Evolutionary conservation across 2,329 filamentous ascomycete species (phyloP).

Genomic region (Aspergillus nomiae): DNA sequence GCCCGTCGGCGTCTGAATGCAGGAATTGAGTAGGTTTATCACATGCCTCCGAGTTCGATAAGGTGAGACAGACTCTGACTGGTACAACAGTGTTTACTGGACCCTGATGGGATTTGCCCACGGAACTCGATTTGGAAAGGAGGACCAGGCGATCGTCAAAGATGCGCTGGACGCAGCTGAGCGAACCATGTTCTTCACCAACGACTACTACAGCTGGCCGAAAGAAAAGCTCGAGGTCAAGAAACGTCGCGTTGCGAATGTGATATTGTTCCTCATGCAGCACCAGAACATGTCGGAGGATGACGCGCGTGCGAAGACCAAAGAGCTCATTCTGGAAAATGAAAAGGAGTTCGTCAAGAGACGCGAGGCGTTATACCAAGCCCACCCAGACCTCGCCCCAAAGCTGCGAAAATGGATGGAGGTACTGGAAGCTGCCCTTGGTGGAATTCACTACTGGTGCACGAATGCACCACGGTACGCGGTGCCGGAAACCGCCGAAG

Average conservation of each 20-base stretch:
- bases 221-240: constrained; percentile 13
- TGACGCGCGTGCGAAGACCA: constrained; percentile 9
- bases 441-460: constrained; percentile 17
- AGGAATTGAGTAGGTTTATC: constrained; percentile 13
- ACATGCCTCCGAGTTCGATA: background rate
- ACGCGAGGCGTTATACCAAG: constrained; percentile 12
- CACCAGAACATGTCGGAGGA: constrained; percentile 16
- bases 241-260: constrained; percentile 12
- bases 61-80: background rate
- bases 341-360: constrained; percentile 15
- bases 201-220: constrained; percentile 20
- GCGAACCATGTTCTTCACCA: constrained; percentile 18
- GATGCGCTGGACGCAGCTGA: constrained; percentile 15
- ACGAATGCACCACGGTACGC: constrained; percentile 12
- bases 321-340: constrained; percentile 13
- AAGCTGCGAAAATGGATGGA: constrained; percentile 16
- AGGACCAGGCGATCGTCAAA: constrained; percentile 14
- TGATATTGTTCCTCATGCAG: constrained; percentile 14
- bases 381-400: constrained; percentile 8
- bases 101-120: constrained; percentile 17
- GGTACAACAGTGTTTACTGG: constrained; percentile 12
- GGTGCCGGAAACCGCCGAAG: constrained; percentile 3
- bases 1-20: constrained; percentile 15
- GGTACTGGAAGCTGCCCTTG: constrained; percentile 12
- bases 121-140: constrained; percentile 14